A percentile compares a stretch with the other conserved stretches of the same genome.
phyloP scores from a whole-genome alignment of 2,329 filamentous ascomycete species.

The Exophiala calicioides region DNA sequence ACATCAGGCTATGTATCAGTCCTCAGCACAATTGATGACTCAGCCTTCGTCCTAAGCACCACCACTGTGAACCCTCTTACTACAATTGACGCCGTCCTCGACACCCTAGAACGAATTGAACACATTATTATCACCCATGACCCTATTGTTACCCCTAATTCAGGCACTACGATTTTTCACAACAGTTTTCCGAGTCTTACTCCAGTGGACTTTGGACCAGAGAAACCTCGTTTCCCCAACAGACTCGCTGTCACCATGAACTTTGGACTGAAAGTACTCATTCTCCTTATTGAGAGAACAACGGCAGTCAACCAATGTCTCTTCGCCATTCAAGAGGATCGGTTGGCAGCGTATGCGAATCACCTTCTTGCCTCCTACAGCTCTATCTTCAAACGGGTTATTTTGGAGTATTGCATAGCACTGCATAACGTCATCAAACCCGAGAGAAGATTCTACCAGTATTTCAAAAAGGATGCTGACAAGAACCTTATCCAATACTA shows the following conservation, averaged over 20 bases:
- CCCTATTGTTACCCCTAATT: constrained; percentile 21
- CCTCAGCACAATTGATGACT: constrained; percentile 20
- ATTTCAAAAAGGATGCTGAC: neutral
- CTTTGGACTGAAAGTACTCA: constrained; percentile 24
- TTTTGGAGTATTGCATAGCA: constrained; percentile 24
- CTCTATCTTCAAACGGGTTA: constrained; percentile 22
- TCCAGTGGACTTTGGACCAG: constrained; percentile 24
- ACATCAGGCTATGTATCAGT: constrained; percentile 18
- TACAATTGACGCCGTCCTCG: constrained; percentile 24
- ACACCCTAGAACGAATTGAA: constrained; percentile 25
- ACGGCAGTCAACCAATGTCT: constrained; percentile 14
- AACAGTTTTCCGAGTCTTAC: constrained; percentile 24
- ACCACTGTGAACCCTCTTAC: constrained; percentile 15
- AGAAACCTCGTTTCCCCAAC: constrained; percentile 19
- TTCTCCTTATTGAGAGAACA: constrained; percentile 16
- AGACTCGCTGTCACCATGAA: constrained; percentile 24
- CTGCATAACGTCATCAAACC: constrained; percentile 28
- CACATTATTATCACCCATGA: constrained; percentile 21
- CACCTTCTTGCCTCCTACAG: constrained; percentile 24
- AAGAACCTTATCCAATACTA: neutral
- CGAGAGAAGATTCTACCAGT: constrained; percentile 25
- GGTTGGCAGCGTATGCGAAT: constrained; percentile 21
- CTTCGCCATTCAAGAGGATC: constrained; percentile 25
- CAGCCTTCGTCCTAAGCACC: constrained; percentile 17
- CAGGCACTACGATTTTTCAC: constrained; percentile 18